phyloP scores from a whole-genome alignment of 352 stramenopile species.

The Phytophthora macrochlamydospora region DNA sequence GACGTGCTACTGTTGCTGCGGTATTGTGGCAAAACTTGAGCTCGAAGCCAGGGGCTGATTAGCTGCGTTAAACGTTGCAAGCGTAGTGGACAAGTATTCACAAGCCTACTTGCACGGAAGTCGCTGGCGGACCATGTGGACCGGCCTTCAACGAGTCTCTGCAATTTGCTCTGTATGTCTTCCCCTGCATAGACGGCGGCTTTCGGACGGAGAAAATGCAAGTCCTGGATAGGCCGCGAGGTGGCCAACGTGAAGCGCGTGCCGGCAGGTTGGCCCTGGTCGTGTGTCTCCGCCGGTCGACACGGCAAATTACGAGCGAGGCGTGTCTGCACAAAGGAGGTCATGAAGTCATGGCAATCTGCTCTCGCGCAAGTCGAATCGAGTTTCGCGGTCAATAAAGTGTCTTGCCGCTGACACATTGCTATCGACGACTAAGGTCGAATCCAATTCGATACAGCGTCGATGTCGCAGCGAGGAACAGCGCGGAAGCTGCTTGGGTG shows the following conservation, averaged over 20 bases:
- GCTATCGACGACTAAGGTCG: too few relatives aligned
- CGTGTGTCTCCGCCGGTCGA: too few relatives aligned
- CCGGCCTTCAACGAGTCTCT: constrained; percentile 19
- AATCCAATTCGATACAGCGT: too few relatives aligned
- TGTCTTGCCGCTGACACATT: too few relatives aligned
- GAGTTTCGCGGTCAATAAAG: too few relatives aligned
- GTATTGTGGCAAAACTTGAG: constrained; percentile 2
- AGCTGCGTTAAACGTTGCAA: constrained; percentile 4
- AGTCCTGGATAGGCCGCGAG: constrained; percentile 15
- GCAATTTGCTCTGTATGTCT: constrained; percentile 4
- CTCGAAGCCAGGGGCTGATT: not conserved
- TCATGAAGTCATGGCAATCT: too few relatives aligned
- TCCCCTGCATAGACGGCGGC: constrained; percentile 8
- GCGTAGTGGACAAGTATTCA: not conserved
- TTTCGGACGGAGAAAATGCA: constrained; percentile 12
- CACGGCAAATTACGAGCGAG: too few relatives aligned
- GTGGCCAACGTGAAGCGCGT: constrained; percentile 16
- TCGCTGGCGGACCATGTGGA: constrained; percentile 27
- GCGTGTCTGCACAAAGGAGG: too few relatives aligned
- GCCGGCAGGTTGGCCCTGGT: not conserved
- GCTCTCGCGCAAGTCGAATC: too few relatives aligned
- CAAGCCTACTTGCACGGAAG: constrained; percentile 21
- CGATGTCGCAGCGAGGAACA: too few relatives aligned
- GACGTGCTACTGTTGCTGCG: constrained; percentile 15
- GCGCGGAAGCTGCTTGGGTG: not conserved